Evolutionary conservation across 2,329 filamentous ascomycete species (phyloP).

Genomic region (Clarireedia hainanense): DNA sequence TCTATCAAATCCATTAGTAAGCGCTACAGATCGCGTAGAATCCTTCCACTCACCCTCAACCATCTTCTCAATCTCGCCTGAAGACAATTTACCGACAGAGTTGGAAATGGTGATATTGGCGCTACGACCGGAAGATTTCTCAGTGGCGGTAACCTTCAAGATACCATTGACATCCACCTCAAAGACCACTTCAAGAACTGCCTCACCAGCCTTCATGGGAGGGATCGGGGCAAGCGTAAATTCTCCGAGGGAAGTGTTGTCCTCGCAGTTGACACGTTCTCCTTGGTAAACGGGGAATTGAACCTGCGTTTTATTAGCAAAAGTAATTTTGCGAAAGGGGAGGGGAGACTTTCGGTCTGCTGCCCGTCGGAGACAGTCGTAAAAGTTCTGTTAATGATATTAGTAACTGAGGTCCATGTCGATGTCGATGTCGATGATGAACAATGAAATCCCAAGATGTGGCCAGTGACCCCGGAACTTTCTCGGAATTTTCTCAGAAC

Average conservation of each 20-base stretch:
- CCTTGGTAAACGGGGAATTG: constrained; percentile 94
- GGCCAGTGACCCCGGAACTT: not conserved
- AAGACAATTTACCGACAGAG: constrained; percentile 97
- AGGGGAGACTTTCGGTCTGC: too few relatives aligned
- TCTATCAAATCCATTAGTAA: constrained; percentile 38
- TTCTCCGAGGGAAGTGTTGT: constrained; percentile 96
- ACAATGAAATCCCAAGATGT: too few relatives aligned
- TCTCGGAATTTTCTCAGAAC: too few relatives aligned
- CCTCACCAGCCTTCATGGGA: constrained; percentile 70
- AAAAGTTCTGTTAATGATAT: not conserved
- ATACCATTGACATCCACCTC: constrained; percentile 99
- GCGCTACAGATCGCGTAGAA: too few relatives aligned
- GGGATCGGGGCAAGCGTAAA: constrained; percentile 88
- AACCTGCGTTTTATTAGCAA: too few relatives aligned
- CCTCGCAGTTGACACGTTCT: constrained; percentile 95
- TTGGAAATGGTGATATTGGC: constrained; percentile 99
- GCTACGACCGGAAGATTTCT: constrained; percentile 95
- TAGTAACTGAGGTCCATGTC: not conserved
- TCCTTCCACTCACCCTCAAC: constrained; percentile 57
- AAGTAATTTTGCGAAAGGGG: too few relatives aligned
- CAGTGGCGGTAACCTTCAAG: constrained; percentile 96
- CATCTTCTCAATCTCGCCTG: constrained; percentile 94
- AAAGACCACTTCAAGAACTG: constrained; percentile 95
- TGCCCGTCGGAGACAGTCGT: constrained; percentile 2
- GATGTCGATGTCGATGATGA: too few relatives aligned